Percentiles rank a stretch among this genome's conserved stretches.
Conservation (phyloP, 2,329 filamentous ascomycete genomes). For the Falciphora oryzae region DNA sequence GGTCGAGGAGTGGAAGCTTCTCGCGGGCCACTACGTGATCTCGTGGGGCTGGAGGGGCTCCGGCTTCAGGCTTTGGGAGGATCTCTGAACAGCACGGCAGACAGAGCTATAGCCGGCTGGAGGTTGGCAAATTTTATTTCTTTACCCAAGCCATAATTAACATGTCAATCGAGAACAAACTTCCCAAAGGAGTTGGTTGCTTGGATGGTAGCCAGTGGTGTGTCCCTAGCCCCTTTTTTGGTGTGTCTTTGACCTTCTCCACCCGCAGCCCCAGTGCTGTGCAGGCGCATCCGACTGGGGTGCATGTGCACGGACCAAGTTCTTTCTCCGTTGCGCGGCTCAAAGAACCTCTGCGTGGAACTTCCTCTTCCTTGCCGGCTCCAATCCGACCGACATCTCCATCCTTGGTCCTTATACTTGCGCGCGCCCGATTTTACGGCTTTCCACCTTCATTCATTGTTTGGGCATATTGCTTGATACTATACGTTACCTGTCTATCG, state of each 20-base stretch:
- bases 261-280: background rate
- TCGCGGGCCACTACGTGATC: conserved; percentile 85
- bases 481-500: background rate
- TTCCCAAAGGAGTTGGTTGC: too few species aligned
- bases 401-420: background rate
- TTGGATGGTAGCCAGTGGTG: too few species aligned
- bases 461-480: background rate
- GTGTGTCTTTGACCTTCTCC: background rate
- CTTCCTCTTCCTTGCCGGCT: background rate
- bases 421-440: background rate
- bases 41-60: conserved; percentile 75
- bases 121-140: background rate
- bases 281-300: too few species aligned
- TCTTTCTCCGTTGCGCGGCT: background rate
- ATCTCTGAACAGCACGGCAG: conserved; percentile 18
- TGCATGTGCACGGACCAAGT: background rate
- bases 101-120: background rate
- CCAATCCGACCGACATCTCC: background rate
- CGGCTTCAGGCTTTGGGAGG: conserved; percentile 26
- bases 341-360: background rate
- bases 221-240: background rate
- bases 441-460: background rate
- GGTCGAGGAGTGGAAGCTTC: conserved; percentile 84
- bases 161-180: background rate
- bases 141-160: too few species aligned